Conservation (phyloP, 1,284 basidiomycete genomes). For the Vanrija sp. region DNA sequence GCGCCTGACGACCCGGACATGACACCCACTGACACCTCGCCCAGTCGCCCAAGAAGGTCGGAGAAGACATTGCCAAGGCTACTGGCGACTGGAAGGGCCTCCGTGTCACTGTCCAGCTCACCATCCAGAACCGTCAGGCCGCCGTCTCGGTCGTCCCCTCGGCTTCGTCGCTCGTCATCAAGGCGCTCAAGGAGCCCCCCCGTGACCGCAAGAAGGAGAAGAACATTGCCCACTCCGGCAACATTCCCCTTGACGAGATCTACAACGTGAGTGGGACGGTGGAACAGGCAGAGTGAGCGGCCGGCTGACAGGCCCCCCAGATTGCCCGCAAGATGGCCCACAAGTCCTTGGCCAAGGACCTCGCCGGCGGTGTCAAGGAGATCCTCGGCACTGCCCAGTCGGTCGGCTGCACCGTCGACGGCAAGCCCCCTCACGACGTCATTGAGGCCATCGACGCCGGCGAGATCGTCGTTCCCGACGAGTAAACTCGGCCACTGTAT, state of each 20-base stretch:
- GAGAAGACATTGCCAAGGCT: conserved; percentile 99
- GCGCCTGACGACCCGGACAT: neutral
- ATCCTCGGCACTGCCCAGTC: conserved; percentile 87
- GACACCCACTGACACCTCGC: neutral
- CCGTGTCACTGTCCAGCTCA: conserved; percentile 97
- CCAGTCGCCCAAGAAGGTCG: conserved; percentile 99
- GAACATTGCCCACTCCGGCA: conserved; percentile 98
- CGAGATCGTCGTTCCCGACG: conserved; percentile 89
- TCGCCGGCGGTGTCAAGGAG: conserved; percentile 89
- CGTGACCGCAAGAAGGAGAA: conserved; percentile 99
- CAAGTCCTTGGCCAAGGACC: conserved; percentile 91
- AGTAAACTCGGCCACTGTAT: conserved; percentile 57
- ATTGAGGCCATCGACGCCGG: conserved; percentile 95
- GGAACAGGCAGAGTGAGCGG: neutral
- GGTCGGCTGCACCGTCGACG: conserved; percentile 95
- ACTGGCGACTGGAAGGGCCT: conserved; percentile 99
- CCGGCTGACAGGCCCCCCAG: conserved; percentile 16
- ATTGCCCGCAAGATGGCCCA: conserved; percentile 79
- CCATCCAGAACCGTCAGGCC: conserved; percentile 99
- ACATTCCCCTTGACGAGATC: conserved; percentile 92
- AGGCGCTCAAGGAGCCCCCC: conserved; percentile 97
- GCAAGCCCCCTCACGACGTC: conserved; percentile 87
- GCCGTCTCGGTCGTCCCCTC: conserved; percentile 95
- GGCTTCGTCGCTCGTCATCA: conserved; percentile 96
- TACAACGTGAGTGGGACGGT: conserved; percentile 58